A percentile compares a stretch with the other conserved stretches of the same genome.
These are phyloP conservation scores for Conidiobolus incongruus DNA, from an alignment of 371 early-diverging fungal species.

Conservation along the genomic window DNA sequence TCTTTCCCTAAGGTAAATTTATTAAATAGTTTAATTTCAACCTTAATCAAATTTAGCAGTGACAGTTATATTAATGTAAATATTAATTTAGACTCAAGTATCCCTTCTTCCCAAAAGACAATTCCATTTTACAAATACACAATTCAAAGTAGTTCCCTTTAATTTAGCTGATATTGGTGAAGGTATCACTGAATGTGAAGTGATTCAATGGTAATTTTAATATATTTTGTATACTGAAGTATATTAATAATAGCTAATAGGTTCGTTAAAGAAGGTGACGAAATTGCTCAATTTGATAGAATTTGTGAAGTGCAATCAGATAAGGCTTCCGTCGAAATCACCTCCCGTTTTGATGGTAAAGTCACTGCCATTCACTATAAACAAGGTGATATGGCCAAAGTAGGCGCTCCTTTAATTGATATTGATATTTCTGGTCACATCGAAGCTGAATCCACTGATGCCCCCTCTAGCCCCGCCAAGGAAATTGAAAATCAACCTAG, in stretches of 20 bases:
- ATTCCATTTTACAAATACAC: constrained; percentile 14
- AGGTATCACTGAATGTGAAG: constrained; percentile 91
- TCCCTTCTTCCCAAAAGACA: too few relatives aligned
- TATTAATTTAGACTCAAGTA: too few relatives aligned
- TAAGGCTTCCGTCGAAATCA: constrained; percentile 95
- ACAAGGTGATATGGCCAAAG: constrained; percentile 76
- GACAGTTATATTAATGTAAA: too few relatives aligned
- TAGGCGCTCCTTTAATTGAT: constrained; percentile 83
- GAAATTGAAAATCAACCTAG: constrained; percentile 5
- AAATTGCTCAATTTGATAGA: constrained; percentile 78
- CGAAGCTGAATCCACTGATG: constrained; percentile 7
- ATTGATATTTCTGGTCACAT: constrained; percentile 47
- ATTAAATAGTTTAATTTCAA: too few relatives aligned
- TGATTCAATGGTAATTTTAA: constrained; percentile 76
- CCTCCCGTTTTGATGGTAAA: constrained; percentile 81
- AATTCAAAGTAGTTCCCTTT: constrained; percentile 44
- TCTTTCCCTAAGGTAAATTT: too few relatives aligned
- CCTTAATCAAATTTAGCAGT: too few relatives aligned
- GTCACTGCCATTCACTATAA: constrained; percentile 57
- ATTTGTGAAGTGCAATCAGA: constrained; percentile 95
- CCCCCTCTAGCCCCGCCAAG: constrained; percentile 8
- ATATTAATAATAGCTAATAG: constrained; percentile 12
- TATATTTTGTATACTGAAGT: not conserved
- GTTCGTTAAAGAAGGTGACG: constrained; percentile 79
- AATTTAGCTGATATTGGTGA: constrained; percentile 93